Evolutionary conservation across 2,329 filamentous ascomycete species (phyloP).

Genomic region (Pseudocercospora fuligena): DNA sequence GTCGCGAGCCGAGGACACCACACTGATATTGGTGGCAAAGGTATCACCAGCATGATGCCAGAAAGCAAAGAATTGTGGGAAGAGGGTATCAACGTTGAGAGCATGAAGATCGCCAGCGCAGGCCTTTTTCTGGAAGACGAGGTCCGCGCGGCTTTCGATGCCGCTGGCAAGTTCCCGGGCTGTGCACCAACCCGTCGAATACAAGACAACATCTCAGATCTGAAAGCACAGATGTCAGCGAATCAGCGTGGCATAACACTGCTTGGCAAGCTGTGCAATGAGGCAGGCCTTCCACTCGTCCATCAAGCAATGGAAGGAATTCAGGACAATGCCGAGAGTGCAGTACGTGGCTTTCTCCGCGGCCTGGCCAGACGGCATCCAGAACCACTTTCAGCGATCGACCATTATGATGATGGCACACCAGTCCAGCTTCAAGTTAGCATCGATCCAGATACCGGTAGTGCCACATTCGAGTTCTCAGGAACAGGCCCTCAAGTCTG

Average conservation of each 20-base stretch:
- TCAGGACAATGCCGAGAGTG: slow-evolving; percentile 42
- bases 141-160: slow-evolving; percentile 49
- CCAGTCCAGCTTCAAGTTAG: slow-evolving; percentile 42
- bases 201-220: slow-evolving; percentile 43
- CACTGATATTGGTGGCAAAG: slow-evolving; percentile 47
- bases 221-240: slow-evolving; percentile 44
- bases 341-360: slow-evolving; percentile 42
- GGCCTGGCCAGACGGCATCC: slow-evolving; percentile 27
- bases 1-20: slow-evolving; percentile 48
- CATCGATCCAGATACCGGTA: slow-evolving; percentile 40
- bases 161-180: slow-evolving; percentile 62
- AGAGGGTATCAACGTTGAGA: slow-evolving; percentile 49
- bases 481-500: slow-evolving; percentile 45
- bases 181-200: slow-evolving; percentile 41
- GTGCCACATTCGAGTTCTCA: slow-evolving; percentile 47
- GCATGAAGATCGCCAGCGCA: slow-evolving; percentile 30
- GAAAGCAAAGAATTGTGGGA: slow-evolving; percentile 51
- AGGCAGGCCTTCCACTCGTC: slow-evolving; percentile 42
- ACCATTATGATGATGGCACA: slow-evolving; percentile 51
- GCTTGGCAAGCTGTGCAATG: slow-evolving; percentile 43
- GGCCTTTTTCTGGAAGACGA: slow-evolving; percentile 45
- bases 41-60: slow-evolving; percentile 51
- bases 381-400: slow-evolving; percentile 35
- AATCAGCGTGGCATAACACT: slow-evolving; percentile 43
- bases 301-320: slow-evolving; percentile 51